Evolutionary conservation across 495 filamentous ascomycete genomes (phyloP), one percentile per base, ranked within the genome.

Genomic region (Xylona heveae): DNA sequence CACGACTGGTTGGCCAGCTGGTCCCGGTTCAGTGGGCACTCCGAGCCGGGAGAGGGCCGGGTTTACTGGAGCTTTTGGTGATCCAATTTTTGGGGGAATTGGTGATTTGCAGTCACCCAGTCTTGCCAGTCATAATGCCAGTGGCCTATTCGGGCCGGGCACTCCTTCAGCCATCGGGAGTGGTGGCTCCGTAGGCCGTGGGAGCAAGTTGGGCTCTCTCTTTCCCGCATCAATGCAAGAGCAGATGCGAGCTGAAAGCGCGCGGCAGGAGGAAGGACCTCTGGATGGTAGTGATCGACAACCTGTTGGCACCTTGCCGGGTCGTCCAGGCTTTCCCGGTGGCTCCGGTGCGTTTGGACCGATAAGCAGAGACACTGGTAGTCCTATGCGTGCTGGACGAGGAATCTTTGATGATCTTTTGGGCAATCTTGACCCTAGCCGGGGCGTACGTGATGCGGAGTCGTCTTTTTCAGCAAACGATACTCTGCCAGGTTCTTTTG

Each of bases 211-310:
- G 32, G 77, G 75, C 1, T 83, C 81, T 2, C 61, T 97, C 24
- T 93, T 97, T 45, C 82, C 85, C 9, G 46, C 62, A 6, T 71
- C 74, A 2, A 84, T 90, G 74, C 79, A 88, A 48, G 80, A 83
- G n/a, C 78, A 84, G 45, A 76, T 81, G 62, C 74, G 62, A 15
- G 39, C 45, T 31, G 68, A 71, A 2, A 49, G 55, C 26, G 43
- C 42, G 14, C n/a, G n/a, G n/a, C n/a, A n/a, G n/a, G n/a, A n/a
- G n/a, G n/a, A n/a, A n/a, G n/a, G n/a, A 54, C 52, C 13, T 34
- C 42, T 10, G 55, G 57, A 34, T 57, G 58, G 21, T 53, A 59
- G 17, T 43, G 54, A 27, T 48, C 58, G 18, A 44, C 47, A 3
- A 48, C 48, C 23, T 6, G 16, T 18, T 23, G 41, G 43, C 23